Evolutionary conservation across 805 yeast species (phyloP).

Genomic region (Ogataea ganodermae): DNA sequence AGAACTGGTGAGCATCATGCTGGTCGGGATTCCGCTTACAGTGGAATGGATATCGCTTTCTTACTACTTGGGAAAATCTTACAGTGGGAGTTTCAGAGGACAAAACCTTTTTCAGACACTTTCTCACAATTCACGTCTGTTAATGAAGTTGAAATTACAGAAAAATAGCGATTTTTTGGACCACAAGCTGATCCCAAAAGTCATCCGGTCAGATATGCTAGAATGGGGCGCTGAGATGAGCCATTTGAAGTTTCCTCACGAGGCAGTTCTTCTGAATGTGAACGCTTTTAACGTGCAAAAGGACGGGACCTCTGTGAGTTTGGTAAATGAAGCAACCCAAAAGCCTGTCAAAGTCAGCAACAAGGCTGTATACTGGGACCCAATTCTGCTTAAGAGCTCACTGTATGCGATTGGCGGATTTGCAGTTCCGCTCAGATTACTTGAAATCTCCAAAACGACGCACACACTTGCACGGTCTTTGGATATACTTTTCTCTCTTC

Average conservation of each 20-base stretch:
- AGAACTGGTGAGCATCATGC: constrained; percentile 37
- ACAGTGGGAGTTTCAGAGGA: constrained; percentile 48
- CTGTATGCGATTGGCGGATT: constrained; percentile 55
- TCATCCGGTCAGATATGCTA: neutral
- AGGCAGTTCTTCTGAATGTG: constrained; percentile 22
- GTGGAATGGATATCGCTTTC: constrained; percentile 55
- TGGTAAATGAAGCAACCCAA: neutral
- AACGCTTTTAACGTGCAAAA: constrained; percentile 21
- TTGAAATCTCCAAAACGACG: constrained; percentile 46
- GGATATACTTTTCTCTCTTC: constrained; percentile 42
- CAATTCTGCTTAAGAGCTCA: constrained; percentile 13
- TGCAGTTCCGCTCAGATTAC: constrained; percentile 44
- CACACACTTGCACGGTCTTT: constrained; percentile 38
- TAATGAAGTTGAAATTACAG: constrained; percentile 30
- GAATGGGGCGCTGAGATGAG: constrained; percentile 1
- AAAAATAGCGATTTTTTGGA: constrained; percentile 16
- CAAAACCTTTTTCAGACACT: constrained; percentile 41
- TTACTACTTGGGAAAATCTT: constrained; percentile 49
- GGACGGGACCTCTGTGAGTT: neutral
- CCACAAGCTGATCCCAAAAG: neutral
- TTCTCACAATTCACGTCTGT: constrained; percentile 32
- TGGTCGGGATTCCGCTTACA: constrained; percentile 40
- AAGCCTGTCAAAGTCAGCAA: neutral
- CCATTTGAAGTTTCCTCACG: constrained; percentile 1
- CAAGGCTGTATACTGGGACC: constrained; percentile 18